Percentiles rank a stretch among this genome's conserved stretches.
Conservation (phyloP, 2,329 filamentous ascomycete genomes). For the Lizonia empirigonia region DNA sequence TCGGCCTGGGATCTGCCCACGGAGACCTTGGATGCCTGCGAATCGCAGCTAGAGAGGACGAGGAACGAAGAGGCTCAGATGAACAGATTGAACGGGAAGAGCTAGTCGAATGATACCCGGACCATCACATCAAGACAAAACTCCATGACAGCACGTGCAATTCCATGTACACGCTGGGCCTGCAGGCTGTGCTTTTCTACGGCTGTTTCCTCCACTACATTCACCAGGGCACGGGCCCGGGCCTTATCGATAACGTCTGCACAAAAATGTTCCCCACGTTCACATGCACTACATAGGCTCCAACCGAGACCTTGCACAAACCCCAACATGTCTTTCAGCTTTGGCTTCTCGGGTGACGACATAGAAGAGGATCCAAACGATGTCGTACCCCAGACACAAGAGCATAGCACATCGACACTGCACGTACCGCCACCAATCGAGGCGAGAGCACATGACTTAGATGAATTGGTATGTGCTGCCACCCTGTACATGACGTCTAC, state of each 20-base stretch:
- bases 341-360: slow-evolving; percentile 65
- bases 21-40: slow-evolving; percentile 37
- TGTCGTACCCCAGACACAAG: slow-evolving; percentile 21
- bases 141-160: no score
- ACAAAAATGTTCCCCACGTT: slow-evolving; percentile 20
- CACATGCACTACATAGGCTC: slow-evolving; percentile 3
- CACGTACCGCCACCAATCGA: slow-evolving; percentile 39
- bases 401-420: slow-evolving; percentile 2
- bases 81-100: slow-evolving; percentile 21
- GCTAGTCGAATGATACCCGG: slow-evolving; percentile 1
- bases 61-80: slow-evolving; percentile 27
- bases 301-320: neutral
- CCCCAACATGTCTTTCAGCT: slow-evolving; percentile 55
- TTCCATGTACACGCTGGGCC: neutral
- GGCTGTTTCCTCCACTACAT: neutral
- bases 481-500: neutral
- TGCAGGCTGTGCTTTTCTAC: neutral
- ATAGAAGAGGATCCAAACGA: slow-evolving; percentile 58
- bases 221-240: slow-evolving; percentile 2
- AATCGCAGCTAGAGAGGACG: slow-evolving; percentile 34
- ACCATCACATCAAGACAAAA: neutral
- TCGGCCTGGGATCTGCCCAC: slow-evolving; percentile 39
- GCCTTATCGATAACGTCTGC: slow-evolving; percentile 15
- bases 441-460: slow-evolving; percentile 52
- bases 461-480: slow-evolving; percentile 54